Evolutionary conservation across 164 flowering plant species (phyloP), one percentile per base, ranked within the genome.

Genomic region (Piper longum): DNA sequence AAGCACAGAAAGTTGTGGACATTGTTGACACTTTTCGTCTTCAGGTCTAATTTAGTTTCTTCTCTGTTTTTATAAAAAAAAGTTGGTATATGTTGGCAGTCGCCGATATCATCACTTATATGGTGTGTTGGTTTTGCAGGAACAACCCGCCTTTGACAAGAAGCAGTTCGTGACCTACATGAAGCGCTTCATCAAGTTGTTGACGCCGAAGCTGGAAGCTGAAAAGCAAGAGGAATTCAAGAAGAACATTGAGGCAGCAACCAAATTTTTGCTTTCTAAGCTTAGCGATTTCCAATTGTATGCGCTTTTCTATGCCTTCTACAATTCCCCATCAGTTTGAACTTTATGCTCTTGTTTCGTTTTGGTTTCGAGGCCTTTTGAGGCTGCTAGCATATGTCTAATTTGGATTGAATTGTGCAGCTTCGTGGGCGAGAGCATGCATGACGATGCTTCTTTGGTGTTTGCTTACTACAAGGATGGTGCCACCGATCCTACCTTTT

Each of bases 401-500:
- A 26, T 4, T 57, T 41, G 11, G 9, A 26, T 26, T 26, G 4
- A 7, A 1, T 3, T 18, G 57, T 66, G 72, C 81, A 91, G 97
- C 56, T 91, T 88, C 59, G 89, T 85, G 7, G 98, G 98, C 7
- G 96, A 91, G 80, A 83, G 95, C 87, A 85, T 88, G 96, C 76
- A 72, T 41, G 96, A 87, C 66, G 96, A 88, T 57, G 68, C 71
- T 8, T 63, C 75, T 65, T 1, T 87, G 69, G 98, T 88, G 17
- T 79, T 91, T 70, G 97, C 97, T 3, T 91, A 91, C 75, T 91
- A 91, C 81, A 88, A 85, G 80, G 96, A 91, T 0, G 91, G 91
- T 56, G 85, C 91, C 3, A 67, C 89, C 40, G 85, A 87, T 63
- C 98, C 96, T 2, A 87, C 90, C 3, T 85, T 85, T 66, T 61